A percentile compares a stretch with the other conserved stretches of the same genome.
Conservation (phyloP, 164 flowering plant species). For the Macadamia tetraphylla region DNA sequence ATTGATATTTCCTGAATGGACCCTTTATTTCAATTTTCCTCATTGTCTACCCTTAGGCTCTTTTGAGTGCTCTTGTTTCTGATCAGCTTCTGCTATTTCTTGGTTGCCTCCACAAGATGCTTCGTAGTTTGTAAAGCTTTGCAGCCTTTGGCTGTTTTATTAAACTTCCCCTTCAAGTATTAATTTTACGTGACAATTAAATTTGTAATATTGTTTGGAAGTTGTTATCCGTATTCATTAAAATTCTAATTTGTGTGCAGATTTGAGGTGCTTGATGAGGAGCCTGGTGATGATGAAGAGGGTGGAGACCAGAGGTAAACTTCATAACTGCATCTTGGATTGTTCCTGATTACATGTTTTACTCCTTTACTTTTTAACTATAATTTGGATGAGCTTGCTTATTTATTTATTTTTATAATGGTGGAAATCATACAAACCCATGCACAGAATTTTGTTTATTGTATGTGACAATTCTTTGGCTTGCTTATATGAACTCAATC, state of each 20-base stretch:
- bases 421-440: not conserved
- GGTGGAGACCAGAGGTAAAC: constrained; percentile 72
- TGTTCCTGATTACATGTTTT: not conserved
- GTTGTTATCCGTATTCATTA: not conserved
- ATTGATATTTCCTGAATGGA: too few species aligned
- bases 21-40: too few species aligned
- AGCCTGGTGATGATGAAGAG: constrained; percentile 98
- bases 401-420: not conserved
- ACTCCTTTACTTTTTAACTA: not conserved
- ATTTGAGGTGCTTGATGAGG: constrained; percentile 94
- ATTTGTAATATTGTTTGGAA: too few species aligned
- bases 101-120: too few species aligned
- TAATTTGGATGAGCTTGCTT: too few species aligned
- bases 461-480: not conserved
- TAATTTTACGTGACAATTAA: too few species aligned
- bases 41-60: too few species aligned
- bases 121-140: too few species aligned
- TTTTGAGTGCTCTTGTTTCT: too few species aligned
- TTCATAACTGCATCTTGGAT: constrained; percentile 6
- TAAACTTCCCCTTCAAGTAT: too few species aligned
- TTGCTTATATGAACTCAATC: not conserved
- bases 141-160: too few species aligned
- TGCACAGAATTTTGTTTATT: not conserved
- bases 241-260: constrained; percentile 28
- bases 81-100: too few species aligned